Percentiles rank a stretch among this genome's conserved stretches.
phyloP scores from a whole-genome alignment of 2,329 filamentous ascomycete species.

The Pyrenophora tritici-repentis region DNA sequence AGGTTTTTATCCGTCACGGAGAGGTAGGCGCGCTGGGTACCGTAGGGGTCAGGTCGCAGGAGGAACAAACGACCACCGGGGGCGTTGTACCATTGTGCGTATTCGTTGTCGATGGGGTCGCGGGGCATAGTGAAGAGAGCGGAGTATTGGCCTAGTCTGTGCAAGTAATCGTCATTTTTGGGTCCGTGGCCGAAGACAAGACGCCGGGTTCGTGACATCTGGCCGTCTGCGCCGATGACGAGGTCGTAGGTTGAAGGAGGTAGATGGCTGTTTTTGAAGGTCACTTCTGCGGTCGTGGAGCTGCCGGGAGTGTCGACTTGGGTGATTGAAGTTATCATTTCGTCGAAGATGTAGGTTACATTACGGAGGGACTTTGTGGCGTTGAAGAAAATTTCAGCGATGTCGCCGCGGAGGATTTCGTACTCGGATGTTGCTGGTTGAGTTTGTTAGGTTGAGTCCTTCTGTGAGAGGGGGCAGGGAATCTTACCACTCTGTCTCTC shows the following conservation, averaged over 20 bases:
- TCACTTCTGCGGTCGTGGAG: conserved; percentile 41
- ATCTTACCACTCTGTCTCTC: conserved; percentile 16
- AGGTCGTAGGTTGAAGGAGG: conserved; percentile 26
- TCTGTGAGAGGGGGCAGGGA: conserved; percentile 29
- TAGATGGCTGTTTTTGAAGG: conserved; percentile 42
- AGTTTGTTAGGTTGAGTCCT: conserved; percentile 25
- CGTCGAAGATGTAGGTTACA: conserved; percentile 46
- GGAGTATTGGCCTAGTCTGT: conserved; percentile 35
- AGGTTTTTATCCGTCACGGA: conserved; percentile 23
- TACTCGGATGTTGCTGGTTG: conserved; percentile 58
- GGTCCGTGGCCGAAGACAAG: conserved; percentile 32
- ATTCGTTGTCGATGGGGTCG: conserved; percentile 22
- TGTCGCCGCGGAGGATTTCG: conserved; percentile 64
- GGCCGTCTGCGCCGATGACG: conserved; percentile 41
- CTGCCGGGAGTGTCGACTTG: conserved; percentile 8
- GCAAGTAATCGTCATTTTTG: conserved; percentile 25
- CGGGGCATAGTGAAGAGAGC: conserved; percentile 40
- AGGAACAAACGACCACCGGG: conserved; percentile 28
- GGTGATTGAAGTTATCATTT: conserved; percentile 30
- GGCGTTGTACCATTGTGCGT: conserved; percentile 36
- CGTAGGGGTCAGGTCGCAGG: conserved; percentile 30
- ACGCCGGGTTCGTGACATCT: conserved; percentile 35
- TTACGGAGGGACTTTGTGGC: conserved; percentile 33
- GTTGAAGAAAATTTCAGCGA: conserved; percentile 59
- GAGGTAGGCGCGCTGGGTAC: conserved; percentile 25